Conservation (phyloP, 768 basidiomycete genomes). For the Trametes cingulata region DNA sequence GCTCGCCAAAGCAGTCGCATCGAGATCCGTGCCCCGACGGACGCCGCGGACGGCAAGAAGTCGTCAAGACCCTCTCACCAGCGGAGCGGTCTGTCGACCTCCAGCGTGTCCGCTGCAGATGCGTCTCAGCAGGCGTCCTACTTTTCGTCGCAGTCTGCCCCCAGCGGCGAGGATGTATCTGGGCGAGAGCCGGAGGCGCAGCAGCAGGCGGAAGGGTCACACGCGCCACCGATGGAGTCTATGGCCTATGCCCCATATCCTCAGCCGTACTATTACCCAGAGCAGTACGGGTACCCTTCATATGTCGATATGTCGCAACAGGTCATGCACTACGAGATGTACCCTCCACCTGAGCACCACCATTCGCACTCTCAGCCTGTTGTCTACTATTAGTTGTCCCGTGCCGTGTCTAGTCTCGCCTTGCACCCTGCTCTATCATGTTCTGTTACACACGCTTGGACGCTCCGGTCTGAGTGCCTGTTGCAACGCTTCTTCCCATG, state of each 20-base stretch:
- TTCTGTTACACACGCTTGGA: constrained; percentile 23
- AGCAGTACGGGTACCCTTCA: constrained; percentile 63
- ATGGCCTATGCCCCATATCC: constrained; percentile 62
- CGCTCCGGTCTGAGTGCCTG: constrained; percentile 1
- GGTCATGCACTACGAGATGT: constrained; percentile 66
- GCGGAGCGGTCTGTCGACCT: constrained; percentile 41
- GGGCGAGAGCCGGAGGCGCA: constrained; percentile 30
- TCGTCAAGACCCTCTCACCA: constrained; percentile 40
- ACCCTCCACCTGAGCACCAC: constrained; percentile 44
- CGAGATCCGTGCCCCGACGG: constrained; percentile 68
- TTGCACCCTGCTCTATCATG: constrained; percentile 29
- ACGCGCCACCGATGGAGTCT: constrained; percentile 34
- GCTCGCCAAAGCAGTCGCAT: constrained; percentile 71
- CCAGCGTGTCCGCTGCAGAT: constrained; percentile 3
- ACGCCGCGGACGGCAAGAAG: constrained; percentile 32
- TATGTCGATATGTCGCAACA: constrained; percentile 73
- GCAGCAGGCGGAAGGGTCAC: constrained; percentile 14
- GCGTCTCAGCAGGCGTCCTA: constrained; percentile 6
- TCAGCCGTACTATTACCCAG: constrained; percentile 71
- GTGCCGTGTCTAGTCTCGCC: constrained; percentile 16
- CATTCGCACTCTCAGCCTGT: constrained; percentile 32
- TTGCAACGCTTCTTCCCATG: background rate
- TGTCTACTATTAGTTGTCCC: constrained; percentile 57
- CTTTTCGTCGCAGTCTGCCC: background rate
- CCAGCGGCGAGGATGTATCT: constrained; percentile 6